Conservation (phyloP, 805 yeast genomes). For the Saturnispora hagleri region DNA sequence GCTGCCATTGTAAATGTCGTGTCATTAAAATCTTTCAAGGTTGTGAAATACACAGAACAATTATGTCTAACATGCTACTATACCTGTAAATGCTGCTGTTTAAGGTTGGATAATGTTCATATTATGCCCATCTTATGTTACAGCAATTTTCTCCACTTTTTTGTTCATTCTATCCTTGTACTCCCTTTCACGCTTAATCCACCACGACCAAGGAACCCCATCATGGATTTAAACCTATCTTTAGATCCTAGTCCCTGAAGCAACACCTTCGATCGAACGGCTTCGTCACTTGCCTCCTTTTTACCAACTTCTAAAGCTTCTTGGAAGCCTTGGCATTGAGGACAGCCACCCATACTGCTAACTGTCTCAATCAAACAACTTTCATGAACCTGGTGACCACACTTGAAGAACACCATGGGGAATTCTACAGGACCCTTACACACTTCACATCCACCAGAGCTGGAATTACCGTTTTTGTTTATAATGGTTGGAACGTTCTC, state of each 20-base stretch:
- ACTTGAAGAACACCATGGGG: slow-evolving; percentile 77
- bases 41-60: neutral
- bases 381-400: slow-evolving; percentile 81
- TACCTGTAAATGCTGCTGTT: neutral
- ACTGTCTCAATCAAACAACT: slow-evolving; percentile 38
- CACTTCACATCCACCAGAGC: slow-evolving; percentile 49
- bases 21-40: neutral
- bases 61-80: neutral
- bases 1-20: neutral
- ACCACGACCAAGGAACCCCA: slow-evolving; percentile 83
- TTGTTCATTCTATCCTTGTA: neutral
- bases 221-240: slow-evolving; percentile 64
- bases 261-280: slow-evolving; percentile 57
- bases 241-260: slow-evolving; percentile 44
- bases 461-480: slow-evolving; percentile 25
- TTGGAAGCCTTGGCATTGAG: slow-evolving; percentile 63
- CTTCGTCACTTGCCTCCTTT: slow-evolving; percentile 49
- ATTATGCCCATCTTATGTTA: too few relatives aligned
- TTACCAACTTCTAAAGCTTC: slow-evolving; percentile 56
- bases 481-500: slow-evolving; percentile 39
- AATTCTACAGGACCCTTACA: slow-evolving; percentile 61
- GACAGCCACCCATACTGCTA: slow-evolving; percentile 40
- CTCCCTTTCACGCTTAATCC: slow-evolving; percentile 33
- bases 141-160: neutral
- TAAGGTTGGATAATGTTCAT: neutral